Evolutionary conservation across 306 rosid genomes (phyloP).

Genomic region (Ochetophila trinervis): DNA sequence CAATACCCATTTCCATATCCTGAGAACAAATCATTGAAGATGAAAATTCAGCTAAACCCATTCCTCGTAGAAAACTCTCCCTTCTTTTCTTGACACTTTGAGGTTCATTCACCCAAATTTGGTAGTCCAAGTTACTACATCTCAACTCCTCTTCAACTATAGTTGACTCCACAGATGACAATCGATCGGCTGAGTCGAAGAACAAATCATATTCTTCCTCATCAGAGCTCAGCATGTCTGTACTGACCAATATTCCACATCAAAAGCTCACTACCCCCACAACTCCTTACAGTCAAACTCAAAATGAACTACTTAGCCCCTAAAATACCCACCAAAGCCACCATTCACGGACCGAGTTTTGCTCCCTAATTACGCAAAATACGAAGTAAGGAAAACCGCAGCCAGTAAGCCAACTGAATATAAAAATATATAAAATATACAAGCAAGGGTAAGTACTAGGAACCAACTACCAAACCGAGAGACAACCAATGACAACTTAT

Average conservation of each 20-base stretch:
- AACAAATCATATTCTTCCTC: slow-evolving; percentile 55
- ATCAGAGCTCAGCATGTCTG: slow-evolving; percentile 73
- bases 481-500: slow-evolving; percentile 43
- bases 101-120: slow-evolving; percentile 76
- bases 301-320: slow-evolving; percentile 20
- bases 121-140: slow-evolving; percentile 32
- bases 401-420: slow-evolving; percentile 29
- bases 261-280: slow-evolving; percentile 31
- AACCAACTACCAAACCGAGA: slow-evolving; percentile 37
- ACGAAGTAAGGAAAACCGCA: slow-evolving; percentile 12
- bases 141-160: slow-evolving; percentile 25
- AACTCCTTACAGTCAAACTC: slow-evolving; percentile 12
- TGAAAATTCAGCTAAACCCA: slow-evolving; percentile 46
- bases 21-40: slow-evolving; percentile 26
- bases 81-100: slow-evolving; percentile 69
- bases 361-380: slow-evolving; percentile 34
- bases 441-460: slow-evolving; percentile 42
- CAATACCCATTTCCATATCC: slow-evolving; percentile 23
- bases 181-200: slow-evolving; percentile 63
- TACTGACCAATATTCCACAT: slow-evolving; percentile 46
- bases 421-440: slow-evolving; percentile 11
- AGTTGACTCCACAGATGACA: slow-evolving; percentile 46
- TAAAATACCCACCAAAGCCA: slow-evolving; percentile 30
- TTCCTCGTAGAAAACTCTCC: slow-evolving; percentile 46
- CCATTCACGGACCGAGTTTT: slow-evolving; percentile 49